Percentiles rank a stretch among this genome's conserved stretches.
phyloP scores from a whole-genome alignment of 495 filamentous ascomycete species.

The Trichoderma gamsii region DNA sequence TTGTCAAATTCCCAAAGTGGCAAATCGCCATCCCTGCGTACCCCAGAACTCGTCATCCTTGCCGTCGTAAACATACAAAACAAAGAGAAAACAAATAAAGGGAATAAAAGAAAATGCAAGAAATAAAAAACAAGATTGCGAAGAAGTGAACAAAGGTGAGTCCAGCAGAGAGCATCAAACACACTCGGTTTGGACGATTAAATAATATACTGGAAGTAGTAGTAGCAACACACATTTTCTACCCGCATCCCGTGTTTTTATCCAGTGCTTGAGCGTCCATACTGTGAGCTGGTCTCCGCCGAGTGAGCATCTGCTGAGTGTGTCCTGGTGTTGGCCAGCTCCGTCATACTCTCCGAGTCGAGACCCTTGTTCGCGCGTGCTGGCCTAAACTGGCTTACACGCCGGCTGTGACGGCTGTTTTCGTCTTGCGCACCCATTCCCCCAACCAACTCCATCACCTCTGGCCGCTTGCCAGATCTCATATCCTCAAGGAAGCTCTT shows the following conservation, averaged over 20 bases:
- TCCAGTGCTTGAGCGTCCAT: constrained; percentile 6
- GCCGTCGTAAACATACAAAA: neutral
- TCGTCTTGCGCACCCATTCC: constrained; percentile 14
- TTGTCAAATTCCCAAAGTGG: neutral
- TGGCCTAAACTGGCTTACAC: constrained; percentile 1
- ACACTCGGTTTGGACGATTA: neutral
- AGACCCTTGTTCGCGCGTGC: constrained; percentile 18
- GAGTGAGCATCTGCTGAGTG: constrained; percentile 14
- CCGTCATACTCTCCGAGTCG: constrained; percentile 38
- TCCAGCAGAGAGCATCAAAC: neutral
- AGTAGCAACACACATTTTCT: neutral
- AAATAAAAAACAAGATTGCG: neutral
- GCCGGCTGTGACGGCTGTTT: neutral
- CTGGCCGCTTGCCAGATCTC: constrained; percentile 15
- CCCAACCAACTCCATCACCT: constrained; percentile 21
- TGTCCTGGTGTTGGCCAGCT: constrained; percentile 30
- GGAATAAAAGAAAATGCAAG: neutral
- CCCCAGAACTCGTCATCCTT: constrained; percentile 4
- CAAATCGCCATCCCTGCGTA: neutral
- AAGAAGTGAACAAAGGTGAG: neutral
- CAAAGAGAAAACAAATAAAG: neutral
- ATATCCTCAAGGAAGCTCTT: constrained; percentile 31
- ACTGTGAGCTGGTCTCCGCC: neutral
- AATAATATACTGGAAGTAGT: constrained; percentile 5
- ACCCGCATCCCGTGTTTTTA: neutral